These are phyloP conservation scores for Lizanozyma gosingica DNA, from an alignment of 1,139 yeast genomes.

Conservation along the genomic window DNA sequence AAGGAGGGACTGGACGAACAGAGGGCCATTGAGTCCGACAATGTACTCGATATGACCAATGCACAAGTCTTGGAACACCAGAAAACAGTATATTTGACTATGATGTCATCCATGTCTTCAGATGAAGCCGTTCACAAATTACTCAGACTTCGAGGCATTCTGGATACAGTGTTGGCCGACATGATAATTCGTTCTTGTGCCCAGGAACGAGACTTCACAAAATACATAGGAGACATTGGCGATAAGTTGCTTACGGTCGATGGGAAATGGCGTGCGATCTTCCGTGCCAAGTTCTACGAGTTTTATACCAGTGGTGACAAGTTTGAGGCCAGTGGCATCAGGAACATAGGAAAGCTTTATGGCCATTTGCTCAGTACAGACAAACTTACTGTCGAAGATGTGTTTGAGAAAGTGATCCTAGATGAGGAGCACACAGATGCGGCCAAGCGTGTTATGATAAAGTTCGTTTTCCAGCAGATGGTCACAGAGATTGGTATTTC, in stretches of 20 bases:
- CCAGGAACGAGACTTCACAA: conserved; percentile 82
- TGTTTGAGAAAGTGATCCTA: conserved; percentile 40
- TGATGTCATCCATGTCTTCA: conserved; percentile 89
- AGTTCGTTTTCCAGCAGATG: conserved; percentile 73
- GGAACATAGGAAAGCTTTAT: conserved; percentile 80
- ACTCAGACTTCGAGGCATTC: conserved; percentile 37
- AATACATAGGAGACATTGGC: conserved; percentile 73
- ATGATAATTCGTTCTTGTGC: conserved; percentile 79
- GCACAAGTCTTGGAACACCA: conserved; percentile 54
- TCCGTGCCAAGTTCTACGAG: conserved; percentile 43
- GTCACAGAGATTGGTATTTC: conserved; percentile 66
- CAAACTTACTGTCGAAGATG: conserved; percentile 53
- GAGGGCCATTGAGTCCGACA: conserved; percentile 14
- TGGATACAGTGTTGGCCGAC: conserved; percentile 45
- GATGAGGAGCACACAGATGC: conserved; percentile 72
- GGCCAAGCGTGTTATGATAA: conserved; percentile 73
- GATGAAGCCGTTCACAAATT: conserved; percentile 92
- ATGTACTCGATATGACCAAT: conserved; percentile 62
- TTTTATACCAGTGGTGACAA: conserved; percentile 55
- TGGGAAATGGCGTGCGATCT: conserved; percentile 48
- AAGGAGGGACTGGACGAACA: conserved; percentile 16
- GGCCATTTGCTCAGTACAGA: conserved; percentile 78
- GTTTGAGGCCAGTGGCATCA: conserved; percentile 60
- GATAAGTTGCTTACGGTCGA: conserved; percentile 51
- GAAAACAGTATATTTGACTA: conserved; percentile 67